These are phyloP conservation scores for Cladosporium austrohemisphaericum DNA, from an alignment of 2,329 filamentous ascomycete genomes.

Conservation along the genomic window DNA sequence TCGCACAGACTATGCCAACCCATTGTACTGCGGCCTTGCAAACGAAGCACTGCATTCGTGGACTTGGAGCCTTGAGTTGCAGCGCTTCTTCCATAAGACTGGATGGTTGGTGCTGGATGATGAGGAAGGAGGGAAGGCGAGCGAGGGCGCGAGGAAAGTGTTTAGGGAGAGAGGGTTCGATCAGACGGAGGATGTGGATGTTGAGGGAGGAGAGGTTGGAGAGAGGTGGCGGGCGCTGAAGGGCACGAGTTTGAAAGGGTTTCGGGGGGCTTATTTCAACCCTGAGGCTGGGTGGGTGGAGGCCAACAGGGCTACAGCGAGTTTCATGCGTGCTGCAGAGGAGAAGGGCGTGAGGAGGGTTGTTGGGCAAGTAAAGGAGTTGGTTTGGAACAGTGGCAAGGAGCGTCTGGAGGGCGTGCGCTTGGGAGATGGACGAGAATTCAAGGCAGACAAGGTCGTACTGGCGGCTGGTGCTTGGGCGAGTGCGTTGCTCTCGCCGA, in stretches of 20 bases:
- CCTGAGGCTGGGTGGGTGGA: conserved; percentile 53
- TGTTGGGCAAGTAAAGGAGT: conserved; percentile 41
- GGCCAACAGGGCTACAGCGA: conserved; percentile 44
- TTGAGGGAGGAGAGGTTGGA: conserved; percentile 42
- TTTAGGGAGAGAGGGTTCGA: conserved; percentile 46
- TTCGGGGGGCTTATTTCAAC: conserved; percentile 47
- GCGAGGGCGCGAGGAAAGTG: conserved; percentile 50
- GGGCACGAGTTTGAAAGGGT: conserved; percentile 36
- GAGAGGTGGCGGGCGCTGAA: conserved; percentile 41
- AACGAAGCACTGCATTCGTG: conserved; percentile 39
- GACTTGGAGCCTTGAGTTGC: conserved; percentile 30
- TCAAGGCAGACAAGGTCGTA: conserved; percentile 52
- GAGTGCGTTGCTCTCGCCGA: conserved; percentile 48
- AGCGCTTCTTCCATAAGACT: conserved; percentile 53
- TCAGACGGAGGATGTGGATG: conserved; percentile 42
- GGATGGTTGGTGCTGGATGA: conserved; percentile 58
- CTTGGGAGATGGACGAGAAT: conserved; percentile 44
- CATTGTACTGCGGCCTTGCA: conserved; percentile 31
- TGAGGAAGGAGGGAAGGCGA: conserved; percentile 28
- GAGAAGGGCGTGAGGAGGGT: conserved; percentile 45
- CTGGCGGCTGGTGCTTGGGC: conserved; percentile 58
- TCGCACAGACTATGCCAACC: conserved; percentile 30
- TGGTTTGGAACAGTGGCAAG: conserved; percentile 37
- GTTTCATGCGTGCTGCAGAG: conserved; percentile 44
- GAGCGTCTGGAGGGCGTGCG: conserved; percentile 43